Percentiles rank a stretch among this genome's conserved stretches.
These are phyloP conservation scores for Backusella psychrophila DNA, from an alignment of 192 early-diverging fungal genomes.

Conservation along the genomic window DNA sequence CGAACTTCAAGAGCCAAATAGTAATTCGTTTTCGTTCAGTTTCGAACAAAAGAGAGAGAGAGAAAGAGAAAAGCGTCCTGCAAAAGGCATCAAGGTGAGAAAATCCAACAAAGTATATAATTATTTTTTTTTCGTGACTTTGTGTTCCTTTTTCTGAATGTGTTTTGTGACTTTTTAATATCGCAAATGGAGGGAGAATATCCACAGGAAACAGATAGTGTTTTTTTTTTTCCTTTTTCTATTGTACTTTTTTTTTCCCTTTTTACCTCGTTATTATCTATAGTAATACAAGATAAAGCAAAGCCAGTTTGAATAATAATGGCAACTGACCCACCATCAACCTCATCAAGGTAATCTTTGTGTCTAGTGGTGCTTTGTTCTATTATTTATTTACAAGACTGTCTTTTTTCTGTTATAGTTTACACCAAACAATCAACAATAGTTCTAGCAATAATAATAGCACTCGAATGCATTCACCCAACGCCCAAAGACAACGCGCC, in stretches of 20 bases:
- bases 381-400: not conserved
- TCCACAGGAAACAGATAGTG: no score
- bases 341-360: not conserved
- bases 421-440: not conserved
- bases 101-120: no score
- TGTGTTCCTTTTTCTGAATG: not conserved
- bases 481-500: not conserved
- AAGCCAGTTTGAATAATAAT: not conserved
- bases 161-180: not conserved
- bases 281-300: not conserved
- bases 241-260: not conserved
- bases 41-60: no score
- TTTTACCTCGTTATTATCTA: not conserved
- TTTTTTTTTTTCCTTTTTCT: not conserved
- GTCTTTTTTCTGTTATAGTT: not conserved
- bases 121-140: not conserved
- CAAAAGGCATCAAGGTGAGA: no score
- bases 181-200: no score
- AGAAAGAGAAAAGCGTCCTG: no score
- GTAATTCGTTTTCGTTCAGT: no score
- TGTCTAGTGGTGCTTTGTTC: not conserved
- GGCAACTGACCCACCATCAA: conserved; percentile 15
- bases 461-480: conserved; percentile 2
- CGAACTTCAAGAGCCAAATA: no score
- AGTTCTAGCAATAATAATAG: not conserved